Conservation (phyloP, 352 stramenopile genomes). For the Phytophthora brassicae region DNA sequence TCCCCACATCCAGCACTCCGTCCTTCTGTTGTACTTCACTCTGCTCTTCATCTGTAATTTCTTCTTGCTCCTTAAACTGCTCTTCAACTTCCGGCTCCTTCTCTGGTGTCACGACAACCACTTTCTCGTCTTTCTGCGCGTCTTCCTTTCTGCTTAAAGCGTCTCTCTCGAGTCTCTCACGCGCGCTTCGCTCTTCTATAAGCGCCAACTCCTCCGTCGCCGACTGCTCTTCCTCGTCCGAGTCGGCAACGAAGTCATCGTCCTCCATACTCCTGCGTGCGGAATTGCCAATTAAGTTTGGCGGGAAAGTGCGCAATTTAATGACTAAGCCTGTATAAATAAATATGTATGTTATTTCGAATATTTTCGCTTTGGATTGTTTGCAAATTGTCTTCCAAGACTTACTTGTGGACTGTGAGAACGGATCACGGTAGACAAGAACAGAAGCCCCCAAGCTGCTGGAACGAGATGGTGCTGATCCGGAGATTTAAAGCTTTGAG, state of each 20-base stretch:
- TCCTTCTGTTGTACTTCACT: too few species aligned
- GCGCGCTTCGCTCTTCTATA: slow-evolving; percentile 7
- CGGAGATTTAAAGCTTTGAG: too few species aligned
- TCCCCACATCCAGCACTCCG: slow-evolving; percentile 39
- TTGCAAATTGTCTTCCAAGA: too few species aligned
- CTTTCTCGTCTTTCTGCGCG: neutral
- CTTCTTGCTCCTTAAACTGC: neutral
- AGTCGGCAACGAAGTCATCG: slow-evolving; percentile 58
- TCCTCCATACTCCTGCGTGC: slow-evolving; percentile 37
- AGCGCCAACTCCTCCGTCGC: slow-evolving; percentile 16
- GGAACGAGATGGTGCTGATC: too few species aligned
- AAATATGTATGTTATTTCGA: too few species aligned
- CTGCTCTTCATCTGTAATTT: neutral
- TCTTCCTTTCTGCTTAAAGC: neutral
- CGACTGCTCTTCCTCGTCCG: slow-evolving; percentile 44
- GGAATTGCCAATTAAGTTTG: too few species aligned
- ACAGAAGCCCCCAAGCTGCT: too few species aligned
- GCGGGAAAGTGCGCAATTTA: too few species aligned
- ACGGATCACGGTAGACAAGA: too few species aligned
- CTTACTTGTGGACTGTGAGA: too few species aligned
- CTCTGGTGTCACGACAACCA: neutral
- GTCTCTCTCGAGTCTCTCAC: neutral
- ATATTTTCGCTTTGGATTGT: too few species aligned
- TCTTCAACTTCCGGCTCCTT: slow-evolving; percentile 3
- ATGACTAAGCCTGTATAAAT: too few species aligned